A percentile compares a stretch with the other conserved stretches of the same genome.
Evolutionary conservation across 1,284 basidiomycete genomes (phyloP).

Genomic region (Ustilago cynodontis): DNA sequence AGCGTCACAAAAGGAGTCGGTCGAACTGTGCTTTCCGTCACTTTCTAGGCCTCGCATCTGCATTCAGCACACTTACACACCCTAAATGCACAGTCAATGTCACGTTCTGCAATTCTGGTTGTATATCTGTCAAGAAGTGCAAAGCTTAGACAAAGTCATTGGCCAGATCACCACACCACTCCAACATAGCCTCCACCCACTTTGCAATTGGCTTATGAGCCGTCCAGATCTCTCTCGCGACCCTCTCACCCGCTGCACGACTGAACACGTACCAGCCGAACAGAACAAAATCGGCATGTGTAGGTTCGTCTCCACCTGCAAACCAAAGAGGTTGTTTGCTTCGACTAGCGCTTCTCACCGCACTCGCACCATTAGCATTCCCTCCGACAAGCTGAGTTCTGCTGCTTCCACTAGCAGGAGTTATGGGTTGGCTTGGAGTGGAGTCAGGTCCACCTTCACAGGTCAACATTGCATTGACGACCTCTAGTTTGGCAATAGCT

Average conservation of each 20-base stretch:
- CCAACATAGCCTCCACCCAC: slow-evolving; percentile 54
- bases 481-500: slow-evolving; percentile 40
- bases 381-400: neutral
- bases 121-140: neutral
- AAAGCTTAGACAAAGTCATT: slow-evolving; percentile 43
- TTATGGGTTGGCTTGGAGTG: slow-evolving; percentile 9
- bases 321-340: slow-evolving; percentile 36
- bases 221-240: slow-evolving; percentile 50
- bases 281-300: slow-evolving; percentile 59
- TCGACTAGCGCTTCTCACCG: slow-evolving; percentile 12
- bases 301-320: slow-evolving; percentile 51
- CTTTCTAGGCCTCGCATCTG: slow-evolving; percentile 17
- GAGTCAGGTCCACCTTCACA: slow-evolving; percentile 31
- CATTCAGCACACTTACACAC: neutral
- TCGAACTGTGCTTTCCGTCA: slow-evolving; percentile 49
- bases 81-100: neutral
- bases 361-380: neutral
- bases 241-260: slow-evolving; percentile 34
- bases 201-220: slow-evolving; percentile 34
- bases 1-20: slow-evolving; percentile 54
- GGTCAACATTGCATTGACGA: slow-evolving; percentile 40
- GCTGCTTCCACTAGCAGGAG: neutral
- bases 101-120: neutral
- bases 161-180: slow-evolving; percentile 49
- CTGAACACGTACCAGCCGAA: slow-evolving; percentile 58